These are phyloP conservation scores for Tolypocladium cylindrosporum DNA, from an alignment of 2,329 filamentous ascomycete genomes.

Conservation along the genomic window DNA sequence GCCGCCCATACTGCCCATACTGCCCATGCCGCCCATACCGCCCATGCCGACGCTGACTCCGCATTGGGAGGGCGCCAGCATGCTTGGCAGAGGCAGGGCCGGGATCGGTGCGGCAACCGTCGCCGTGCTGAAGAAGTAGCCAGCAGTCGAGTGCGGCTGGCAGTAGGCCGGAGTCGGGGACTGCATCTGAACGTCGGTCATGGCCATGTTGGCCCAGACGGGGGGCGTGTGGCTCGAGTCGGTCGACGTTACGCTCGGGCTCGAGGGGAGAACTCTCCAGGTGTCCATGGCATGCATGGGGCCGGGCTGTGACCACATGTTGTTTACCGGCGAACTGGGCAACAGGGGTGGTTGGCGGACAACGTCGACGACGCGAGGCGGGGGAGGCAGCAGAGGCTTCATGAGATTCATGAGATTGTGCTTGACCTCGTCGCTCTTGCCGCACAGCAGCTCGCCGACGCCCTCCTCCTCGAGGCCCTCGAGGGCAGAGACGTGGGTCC, in stretches of 20 bases:
- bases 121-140: constrained; percentile 72
- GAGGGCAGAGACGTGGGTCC: constrained; percentile 76
- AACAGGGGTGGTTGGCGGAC: constrained; percentile 78
- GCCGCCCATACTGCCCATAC: constrained; percentile 23
- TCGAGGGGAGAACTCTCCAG: constrained; percentile 88
- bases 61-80: constrained; percentile 69
- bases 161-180: constrained; percentile 75
- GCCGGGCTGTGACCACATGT: constrained; percentile 72
- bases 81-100: constrained; percentile 72
- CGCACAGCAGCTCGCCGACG: constrained; percentile 82
- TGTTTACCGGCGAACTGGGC: constrained; percentile 67
- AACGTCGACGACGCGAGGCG: constrained; percentile 81
- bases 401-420: constrained; percentile 74
- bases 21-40: constrained; percentile 17
- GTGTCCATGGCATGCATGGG: constrained; percentile 65
- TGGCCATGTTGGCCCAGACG: constrained; percentile 70
- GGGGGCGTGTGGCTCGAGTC: constrained; percentile 55
- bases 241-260: constrained; percentile 63
- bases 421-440: constrained; percentile 91
- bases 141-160: constrained; percentile 59
- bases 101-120: constrained; percentile 65
- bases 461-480: constrained; percentile 97
- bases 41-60: constrained; percentile 63
- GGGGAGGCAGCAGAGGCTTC: constrained; percentile 76
- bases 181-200: constrained; percentile 64